A percentile compares a stretch with the other conserved stretches of the same genome.
Conservation (phyloP, 2,329 filamentous ascomycete species). For the Diaporthe sp. region DNA sequence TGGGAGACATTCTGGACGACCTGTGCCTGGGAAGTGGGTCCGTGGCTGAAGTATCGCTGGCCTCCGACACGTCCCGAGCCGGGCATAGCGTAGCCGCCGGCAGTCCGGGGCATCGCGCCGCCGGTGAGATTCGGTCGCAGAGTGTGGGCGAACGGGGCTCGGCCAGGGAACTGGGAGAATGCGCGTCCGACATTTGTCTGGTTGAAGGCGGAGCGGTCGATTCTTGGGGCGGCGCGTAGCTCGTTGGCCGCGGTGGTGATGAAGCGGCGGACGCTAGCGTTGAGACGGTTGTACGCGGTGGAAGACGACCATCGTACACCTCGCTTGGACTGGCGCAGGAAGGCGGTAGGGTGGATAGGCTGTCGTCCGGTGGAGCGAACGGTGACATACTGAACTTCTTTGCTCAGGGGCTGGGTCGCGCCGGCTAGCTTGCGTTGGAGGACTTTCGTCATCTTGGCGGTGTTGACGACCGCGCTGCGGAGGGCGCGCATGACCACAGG, state of each 20-base stretch:
- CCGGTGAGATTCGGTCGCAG: slow-evolving; percentile 94
- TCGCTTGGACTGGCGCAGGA: slow-evolving; percentile 65
- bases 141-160: slow-evolving; percentile 88
- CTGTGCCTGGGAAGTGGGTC: slow-evolving; percentile 86
- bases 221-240: slow-evolving; percentile 51
- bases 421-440: slow-evolving; percentile 65
- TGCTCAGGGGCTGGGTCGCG: slow-evolving; percentile 60
- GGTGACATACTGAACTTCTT: slow-evolving; percentile 62
- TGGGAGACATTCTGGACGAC: slow-evolving; percentile 96
- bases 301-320: slow-evolving; percentile 65
- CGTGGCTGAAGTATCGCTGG: slow-evolving; percentile 90
- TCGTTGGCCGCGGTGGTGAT: slow-evolving; percentile 59
- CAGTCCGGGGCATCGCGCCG: slow-evolving; percentile 85
- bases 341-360: slow-evolving; percentile 65
- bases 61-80: slow-evolving; percentile 79
- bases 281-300: slow-evolving; percentile 57
- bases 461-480: slow-evolving; percentile 60
- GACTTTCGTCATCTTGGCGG: slow-evolving; percentile 63
- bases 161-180: slow-evolving; percentile 75
- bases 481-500: slow-evolving; percentile 69
- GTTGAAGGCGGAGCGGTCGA: slow-evolving; percentile 65
- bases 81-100: slow-evolving; percentile 85
- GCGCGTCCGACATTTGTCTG: slow-evolving; percentile 64
- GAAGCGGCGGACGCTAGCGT: slow-evolving; percentile 64
- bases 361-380: slow-evolving; percentile 61